A percentile compares a stretch with the other conserved stretches of the same genome.
Evolutionary conservation across 495 filamentous ascomycete genomes (phyloP).

Genomic region (Lichenothelia convexa): DNA sequence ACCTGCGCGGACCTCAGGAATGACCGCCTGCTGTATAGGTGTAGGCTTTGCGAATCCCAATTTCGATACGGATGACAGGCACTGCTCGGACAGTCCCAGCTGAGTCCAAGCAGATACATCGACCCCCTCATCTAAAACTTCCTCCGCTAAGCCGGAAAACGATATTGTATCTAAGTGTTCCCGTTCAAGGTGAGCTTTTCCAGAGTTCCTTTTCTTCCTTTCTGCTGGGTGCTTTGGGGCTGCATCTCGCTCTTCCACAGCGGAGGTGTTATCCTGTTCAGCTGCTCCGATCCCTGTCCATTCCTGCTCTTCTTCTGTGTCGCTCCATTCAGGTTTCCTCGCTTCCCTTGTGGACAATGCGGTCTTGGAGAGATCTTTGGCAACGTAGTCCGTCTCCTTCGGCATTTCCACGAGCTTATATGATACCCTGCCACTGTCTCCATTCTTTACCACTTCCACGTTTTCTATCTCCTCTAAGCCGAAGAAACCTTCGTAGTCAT

Average conservation of each 20-base stretch:
- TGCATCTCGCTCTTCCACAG: not conserved
- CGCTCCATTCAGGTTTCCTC: slow-evolving; percentile 11
- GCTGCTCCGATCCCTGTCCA: slow-evolving; percentile 37
- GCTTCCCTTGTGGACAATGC: not conserved
- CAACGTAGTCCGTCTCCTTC: not conserved
- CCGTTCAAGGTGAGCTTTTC: slow-evolving; percentile 13
- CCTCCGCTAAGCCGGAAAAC: slow-evolving; percentile 10
- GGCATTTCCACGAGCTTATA: slow-evolving; percentile 11
- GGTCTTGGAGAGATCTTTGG: not conserved
- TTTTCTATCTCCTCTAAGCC: slow-evolving; percentile 85
- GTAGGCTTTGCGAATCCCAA: slow-evolving; percentile 67
- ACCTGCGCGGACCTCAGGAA: slow-evolving; percentile 57
- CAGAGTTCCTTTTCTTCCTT: slow-evolving; percentile 13
- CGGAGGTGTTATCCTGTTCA: slow-evolving; percentile 27
- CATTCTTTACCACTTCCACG: slow-evolving; percentile 55
- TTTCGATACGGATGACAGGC: slow-evolving; percentile 55
- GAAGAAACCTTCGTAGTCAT: slow-evolving; percentile 88
- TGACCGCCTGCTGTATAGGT: slow-evolving; percentile 53
- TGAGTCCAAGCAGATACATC: slow-evolving; percentile 61
- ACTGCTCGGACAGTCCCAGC: slow-evolving; percentile 48
- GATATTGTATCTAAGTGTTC: slow-evolving; percentile 1
- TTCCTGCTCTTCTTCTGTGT: slow-evolving; percentile 28
- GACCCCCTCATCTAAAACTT: slow-evolving; percentile 14
- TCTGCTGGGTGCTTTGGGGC: slow-evolving; percentile 12
- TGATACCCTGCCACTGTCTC: slow-evolving; percentile 30